These are phyloP conservation scores for Saturnispora saitoi DNA, from an alignment of 805 yeast genomes.

Conservation along the genomic window DNA sequence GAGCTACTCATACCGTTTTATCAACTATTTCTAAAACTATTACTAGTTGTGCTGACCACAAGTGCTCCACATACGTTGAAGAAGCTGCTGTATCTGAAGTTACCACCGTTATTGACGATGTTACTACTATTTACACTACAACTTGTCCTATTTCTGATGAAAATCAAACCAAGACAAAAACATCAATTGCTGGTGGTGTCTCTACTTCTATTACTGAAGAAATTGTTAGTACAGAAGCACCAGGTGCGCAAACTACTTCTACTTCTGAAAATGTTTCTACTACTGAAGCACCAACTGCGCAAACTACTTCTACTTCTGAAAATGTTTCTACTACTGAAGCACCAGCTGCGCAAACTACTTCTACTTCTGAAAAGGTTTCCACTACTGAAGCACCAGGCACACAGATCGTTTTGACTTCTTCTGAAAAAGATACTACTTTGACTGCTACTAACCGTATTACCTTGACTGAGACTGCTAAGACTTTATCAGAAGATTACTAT, in stretches of 20 bases:
- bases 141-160: conserved; percentile 14
- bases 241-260: conserved; percentile 2
- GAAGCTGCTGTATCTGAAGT: conserved; percentile 5
- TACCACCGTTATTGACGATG: conserved; percentile 18
- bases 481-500: neutral
- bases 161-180: conserved; percentile 1
- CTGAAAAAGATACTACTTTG: neutral
- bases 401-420: neutral
- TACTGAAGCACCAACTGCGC: conserved; percentile 1
- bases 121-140: conserved; percentile 17
- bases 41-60: conserved; percentile 17
- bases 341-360: conserved; percentile 2
- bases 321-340: conserved; percentile 3
- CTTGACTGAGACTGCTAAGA: neutral
- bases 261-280: neutral
- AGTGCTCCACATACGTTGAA: conserved; percentile 9
- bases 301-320: neutral
- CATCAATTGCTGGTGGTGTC: neutral
- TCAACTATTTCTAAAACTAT: conserved; percentile 12
- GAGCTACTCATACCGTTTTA: neutral
- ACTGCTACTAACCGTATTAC: neutral
- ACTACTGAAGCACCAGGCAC: conserved; percentile 1
- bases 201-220: no score
- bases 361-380: no score
- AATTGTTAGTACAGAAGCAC: neutral